Conservation (phyloP, 2,329 filamentous ascomycete genomes). For the Beauveria sp. region DNA sequence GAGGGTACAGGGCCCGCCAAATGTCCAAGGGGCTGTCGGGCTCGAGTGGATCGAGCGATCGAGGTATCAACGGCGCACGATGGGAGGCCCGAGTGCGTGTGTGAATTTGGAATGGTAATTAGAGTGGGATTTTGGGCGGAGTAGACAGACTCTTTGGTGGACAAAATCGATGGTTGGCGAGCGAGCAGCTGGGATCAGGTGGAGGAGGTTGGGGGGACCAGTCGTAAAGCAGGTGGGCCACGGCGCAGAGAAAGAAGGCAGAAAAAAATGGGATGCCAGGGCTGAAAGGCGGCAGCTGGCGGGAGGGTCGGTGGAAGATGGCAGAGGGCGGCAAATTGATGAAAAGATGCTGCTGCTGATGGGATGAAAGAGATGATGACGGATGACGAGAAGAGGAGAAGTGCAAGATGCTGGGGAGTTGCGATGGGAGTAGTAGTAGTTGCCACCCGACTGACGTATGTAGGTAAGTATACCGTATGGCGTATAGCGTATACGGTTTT, state of each 20-base stretch:
- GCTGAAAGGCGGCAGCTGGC: not conserved
- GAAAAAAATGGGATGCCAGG: constrained; percentile 6
- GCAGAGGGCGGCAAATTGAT: constrained; percentile 2
- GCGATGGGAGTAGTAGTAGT: constrained; percentile 10
- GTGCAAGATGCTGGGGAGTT: not conserved
- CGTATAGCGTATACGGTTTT: too few relatives aligned
- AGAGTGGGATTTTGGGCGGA: constrained; percentile 7
- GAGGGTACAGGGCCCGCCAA: constrained; percentile 5
- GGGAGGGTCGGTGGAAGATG: not conserved
- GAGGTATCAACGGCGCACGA: constrained; percentile 6
- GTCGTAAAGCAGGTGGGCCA: constrained; percentile 4
- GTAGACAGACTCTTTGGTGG: not conserved
- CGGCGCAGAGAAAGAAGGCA: not conserved
- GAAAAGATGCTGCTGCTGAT: constrained; percentile 9
- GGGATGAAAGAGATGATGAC: not conserved
- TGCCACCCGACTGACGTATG: constrained; percentile 11
- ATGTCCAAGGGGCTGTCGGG: constrained; percentile 1
- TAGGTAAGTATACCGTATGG: not conserved
- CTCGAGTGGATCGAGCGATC: constrained; percentile 9
- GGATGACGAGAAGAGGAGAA: not conserved
- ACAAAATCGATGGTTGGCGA: not conserved
- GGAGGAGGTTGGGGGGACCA: constrained; percentile 8
- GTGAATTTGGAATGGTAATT: not conserved
- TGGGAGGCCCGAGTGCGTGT: constrained; percentile 1
- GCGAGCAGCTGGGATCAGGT: constrained; percentile 9